Conservation (phyloP, 2,329 filamentous ascomycete species). For the Cylindrodendrum hubeiense region DNA sequence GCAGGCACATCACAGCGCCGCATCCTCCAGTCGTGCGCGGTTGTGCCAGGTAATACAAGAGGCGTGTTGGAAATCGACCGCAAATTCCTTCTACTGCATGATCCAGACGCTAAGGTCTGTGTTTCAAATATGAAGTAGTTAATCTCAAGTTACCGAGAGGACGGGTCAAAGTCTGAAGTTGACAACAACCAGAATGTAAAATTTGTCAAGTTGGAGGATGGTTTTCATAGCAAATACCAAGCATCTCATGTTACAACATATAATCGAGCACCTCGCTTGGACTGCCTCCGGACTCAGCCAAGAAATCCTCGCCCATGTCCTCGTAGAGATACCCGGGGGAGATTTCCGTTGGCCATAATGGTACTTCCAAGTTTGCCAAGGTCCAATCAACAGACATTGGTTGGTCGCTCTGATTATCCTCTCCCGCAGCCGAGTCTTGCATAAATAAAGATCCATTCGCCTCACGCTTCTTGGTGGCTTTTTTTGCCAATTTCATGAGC, state of each 20-base stretch:
- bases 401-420: neutral
- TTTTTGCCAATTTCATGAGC: constrained; percentile 4
- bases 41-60: too few species aligned
- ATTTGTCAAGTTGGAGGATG: neutral
- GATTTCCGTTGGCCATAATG: constrained; percentile 5
- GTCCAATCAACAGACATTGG: constrained; percentile 9
- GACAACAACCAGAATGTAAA: constrained; percentile 1
- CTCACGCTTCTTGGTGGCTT: neutral
- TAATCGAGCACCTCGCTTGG: constrained; percentile 7
- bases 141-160: constrained; percentile 1
- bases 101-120: neutral
- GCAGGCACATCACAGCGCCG: too few species aligned
- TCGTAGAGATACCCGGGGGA: constrained; percentile 7
- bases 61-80: neutral
- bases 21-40: too few species aligned
- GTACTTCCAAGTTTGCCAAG: neutral
- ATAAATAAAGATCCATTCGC: neutral
- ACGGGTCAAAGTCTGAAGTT: neutral
- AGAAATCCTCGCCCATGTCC: constrained; percentile 6
- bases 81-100: too few species aligned
- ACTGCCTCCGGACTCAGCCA: constrained; percentile 7
- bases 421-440: constrained; percentile 1
- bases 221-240: constrained; percentile 1
- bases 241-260: neutral
- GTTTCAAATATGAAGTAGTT: constrained; percentile 8